Base-by-base conservation (phyloP, 2,329 filamentous ascomycete genomes). In the Remersonia thermophila region DNA sequence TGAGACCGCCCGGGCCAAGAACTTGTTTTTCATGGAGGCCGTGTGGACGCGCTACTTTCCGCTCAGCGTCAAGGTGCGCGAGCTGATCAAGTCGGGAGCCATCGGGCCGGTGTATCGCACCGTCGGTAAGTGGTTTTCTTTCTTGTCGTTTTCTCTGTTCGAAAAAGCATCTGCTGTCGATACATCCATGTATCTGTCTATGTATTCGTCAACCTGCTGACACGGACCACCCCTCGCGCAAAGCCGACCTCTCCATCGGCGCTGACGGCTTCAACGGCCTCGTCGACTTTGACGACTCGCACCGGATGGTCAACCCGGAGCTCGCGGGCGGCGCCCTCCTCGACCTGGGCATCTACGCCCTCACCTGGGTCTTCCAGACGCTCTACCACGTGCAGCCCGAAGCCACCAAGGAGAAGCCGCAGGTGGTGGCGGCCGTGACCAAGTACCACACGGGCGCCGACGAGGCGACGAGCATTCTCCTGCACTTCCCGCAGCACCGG, bases 11-110 rank as follows among this genome's bases (percentile, higher is more conserved):
- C 72, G 65, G 55, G 68, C 73, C 51, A 89, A 85, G 67, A 71
- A 73, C 41, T 54, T 84, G 47, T 80, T 82, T 66, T 61, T 89
- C 42, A 86, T 87, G 81, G 83, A 89, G 60, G 83, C 83, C 30
- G 83, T 93, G 14, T 93, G 85, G 86, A 93, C 84, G 26, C 69
- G 86, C 40, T 91, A 80, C 62, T 91, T 93, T 62, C 86, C 86
- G 2, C 62, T 93, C 10, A 87, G 81, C 51, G 72, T 85, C 55
- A 75, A 83, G 55, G 65, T 86, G 27, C 66, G 81, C 35, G 74
- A 87, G 51, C 60, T 86, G 39, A 65, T 76, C 34, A 49, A 59
- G 38, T 60, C 61, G 2, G 71, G 69, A 18, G 61, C 63, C 45
- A 70, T 76, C 46, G 77, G 77, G 3, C 64, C 65, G 13, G 72